phyloP scores from a whole-genome alignment of 768 basidiomycete species.

The Rossbeevera mucosa region DNA sequence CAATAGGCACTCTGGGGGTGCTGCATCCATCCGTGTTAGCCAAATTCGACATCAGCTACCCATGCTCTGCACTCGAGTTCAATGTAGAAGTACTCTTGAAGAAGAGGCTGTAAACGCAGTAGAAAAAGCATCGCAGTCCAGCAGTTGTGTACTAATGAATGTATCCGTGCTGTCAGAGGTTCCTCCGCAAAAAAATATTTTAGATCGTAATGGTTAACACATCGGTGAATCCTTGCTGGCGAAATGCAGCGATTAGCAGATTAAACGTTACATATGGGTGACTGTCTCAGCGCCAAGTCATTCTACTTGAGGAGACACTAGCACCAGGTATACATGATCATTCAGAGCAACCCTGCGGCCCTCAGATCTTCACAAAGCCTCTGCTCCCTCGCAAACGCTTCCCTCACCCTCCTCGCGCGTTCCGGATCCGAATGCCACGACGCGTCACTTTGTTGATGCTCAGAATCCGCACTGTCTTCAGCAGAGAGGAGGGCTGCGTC shows the following conservation, averaged over 20 bases:
- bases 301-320: conserved; percentile 3
- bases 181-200: conserved; percentile 5
- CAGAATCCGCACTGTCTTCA: conserved; percentile 26
- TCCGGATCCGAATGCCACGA: conserved; percentile 40
- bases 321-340: conserved; percentile 1
- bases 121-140: background rate
- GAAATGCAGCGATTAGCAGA: conserved; percentile 19
- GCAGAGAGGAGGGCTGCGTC: conserved; percentile 12
- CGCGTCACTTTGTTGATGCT: conserved; percentile 29
- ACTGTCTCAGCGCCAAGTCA: background rate
- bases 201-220: conserved; percentile 8
- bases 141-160: conserved; percentile 4
- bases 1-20: conserved; percentile 88
- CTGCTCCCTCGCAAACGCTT: conserved; percentile 50
- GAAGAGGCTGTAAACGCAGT: conserved; percentile 27
- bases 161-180: background rate
- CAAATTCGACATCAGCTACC: conserved; percentile 92
- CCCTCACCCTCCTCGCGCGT: conserved; percentile 38
- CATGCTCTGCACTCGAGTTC: conserved; percentile 94
- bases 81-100: conserved; percentile 93
- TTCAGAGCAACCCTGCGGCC: conserved; percentile 58
- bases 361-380: conserved; percentile 57
- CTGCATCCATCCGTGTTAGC: conserved; percentile 88
- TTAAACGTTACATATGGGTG: conserved; percentile 14
- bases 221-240: conserved; percentile 5